phyloP scores from a whole-genome alignment of 116 monocot species.

The Thalassia testudinum region DNA sequence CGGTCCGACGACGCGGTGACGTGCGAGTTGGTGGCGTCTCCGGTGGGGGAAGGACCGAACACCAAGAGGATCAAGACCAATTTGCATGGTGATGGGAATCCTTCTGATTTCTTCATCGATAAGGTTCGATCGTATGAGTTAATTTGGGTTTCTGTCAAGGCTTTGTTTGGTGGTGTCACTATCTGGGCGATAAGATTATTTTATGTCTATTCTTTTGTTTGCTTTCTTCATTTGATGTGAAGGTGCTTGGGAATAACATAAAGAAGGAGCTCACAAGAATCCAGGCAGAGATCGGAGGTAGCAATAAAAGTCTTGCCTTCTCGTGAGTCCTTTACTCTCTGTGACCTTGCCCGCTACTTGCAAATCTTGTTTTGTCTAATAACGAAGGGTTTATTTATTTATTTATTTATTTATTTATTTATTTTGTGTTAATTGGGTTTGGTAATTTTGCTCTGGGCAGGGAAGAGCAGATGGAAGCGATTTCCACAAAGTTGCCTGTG shows the following conservation, averaged over 20 bases:
- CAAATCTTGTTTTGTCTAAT: not conserved
- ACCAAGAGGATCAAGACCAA: conserved; percentile 49
- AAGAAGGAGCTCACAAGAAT: conserved; percentile 75
- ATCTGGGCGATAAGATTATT: no score
- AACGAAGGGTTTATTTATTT: no score
- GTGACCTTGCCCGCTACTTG: not conserved
- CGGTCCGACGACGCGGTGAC: conserved; percentile 15
- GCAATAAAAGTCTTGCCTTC: conserved; percentile 40
- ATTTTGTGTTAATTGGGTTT: no score
- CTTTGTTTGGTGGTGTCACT: no score
- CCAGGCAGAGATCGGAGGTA: conserved; percentile 41
- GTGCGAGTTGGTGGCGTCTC: conserved; percentile 22
- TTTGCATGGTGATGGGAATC: conserved; percentile 28
- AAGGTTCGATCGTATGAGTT: conserved; percentile 26
- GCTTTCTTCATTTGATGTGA: conserved; percentile 3
- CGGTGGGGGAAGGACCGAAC: conserved; percentile 36
- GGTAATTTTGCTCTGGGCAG: conserved; percentile 9
- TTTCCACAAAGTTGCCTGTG: conserved; percentile 54
- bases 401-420: no score
- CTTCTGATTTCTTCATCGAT: conserved; percentile 46
- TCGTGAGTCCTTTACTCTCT: conserved; percentile 24
- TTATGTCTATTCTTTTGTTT: not conserved
- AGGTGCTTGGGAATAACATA: conserved; percentile 64
- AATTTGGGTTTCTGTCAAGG: no score
- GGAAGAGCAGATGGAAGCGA: conserved; percentile 65